Evolutionary conservation across 768 basidiomycete species (phyloP).

Genomic region (Scleroderma citrinum): DNA sequence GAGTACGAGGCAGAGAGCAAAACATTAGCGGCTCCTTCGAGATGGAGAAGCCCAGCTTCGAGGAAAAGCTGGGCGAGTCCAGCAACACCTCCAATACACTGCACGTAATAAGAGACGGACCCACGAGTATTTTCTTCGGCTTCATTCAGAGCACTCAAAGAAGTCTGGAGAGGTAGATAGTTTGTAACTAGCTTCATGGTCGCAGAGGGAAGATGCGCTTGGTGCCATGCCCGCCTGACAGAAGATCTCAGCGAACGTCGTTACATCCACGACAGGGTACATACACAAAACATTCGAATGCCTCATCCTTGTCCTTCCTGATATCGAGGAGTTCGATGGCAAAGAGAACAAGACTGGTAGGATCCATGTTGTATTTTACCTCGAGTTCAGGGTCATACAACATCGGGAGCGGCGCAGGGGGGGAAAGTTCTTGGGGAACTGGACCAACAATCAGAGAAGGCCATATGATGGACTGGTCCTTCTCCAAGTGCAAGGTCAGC

Average conservation of each 20-base stretch:
- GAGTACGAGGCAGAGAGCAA: constrained; percentile 70
- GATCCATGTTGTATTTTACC: constrained; percentile 77
- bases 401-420: constrained; percentile 44
- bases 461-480: constrained; percentile 76
- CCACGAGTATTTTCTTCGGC: constrained; percentile 42
- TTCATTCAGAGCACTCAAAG: constrained; percentile 28
- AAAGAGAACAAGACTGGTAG: constrained; percentile 69
- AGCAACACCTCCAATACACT: constrained; percentile 58
- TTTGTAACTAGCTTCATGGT: constrained; percentile 73
- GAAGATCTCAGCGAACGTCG: not conserved
- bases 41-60: constrained; percentile 71
- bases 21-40: constrained; percentile 74
- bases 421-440: constrained; percentile 55
- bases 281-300: constrained; percentile 77
- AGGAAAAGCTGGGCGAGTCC: constrained; percentile 73
- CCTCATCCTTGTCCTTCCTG: constrained; percentile 65
- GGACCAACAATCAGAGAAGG: constrained; percentile 73
- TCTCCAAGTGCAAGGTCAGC: constrained; percentile 75
- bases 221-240: constrained; percentile 74
- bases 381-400: constrained; percentile 48
- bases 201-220: constrained; percentile 66
- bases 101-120: constrained; percentile 54
- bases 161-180: constrained; percentile 57
- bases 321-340: constrained; percentile 72
- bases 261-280: constrained; percentile 24